Evolutionary conservation across 2,329 filamentous ascomycete species (phyloP).

Genomic region (Rhinocladiella mackenziei): DNA sequence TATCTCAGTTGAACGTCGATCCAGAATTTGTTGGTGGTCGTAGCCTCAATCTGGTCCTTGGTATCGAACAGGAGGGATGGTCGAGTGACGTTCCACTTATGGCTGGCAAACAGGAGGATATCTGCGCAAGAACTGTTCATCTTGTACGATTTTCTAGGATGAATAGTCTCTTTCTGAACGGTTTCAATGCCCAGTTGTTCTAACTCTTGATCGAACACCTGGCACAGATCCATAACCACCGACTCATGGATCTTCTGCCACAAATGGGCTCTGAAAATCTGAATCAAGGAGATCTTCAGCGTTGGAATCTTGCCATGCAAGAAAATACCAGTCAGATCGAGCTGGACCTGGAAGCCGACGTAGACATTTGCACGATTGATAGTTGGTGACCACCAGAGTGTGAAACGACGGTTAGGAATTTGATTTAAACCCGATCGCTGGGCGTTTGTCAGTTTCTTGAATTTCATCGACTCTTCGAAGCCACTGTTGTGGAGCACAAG

Average conservation of each 20-base stretch:
- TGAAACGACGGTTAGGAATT: slow-evolving; percentile 97
- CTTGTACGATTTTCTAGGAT: slow-evolving; percentile 99
- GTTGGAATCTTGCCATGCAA: slow-evolving; percentile 98
- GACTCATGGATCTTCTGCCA: slow-evolving; percentile 99
- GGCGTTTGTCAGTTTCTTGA: slow-evolving; percentile 97
- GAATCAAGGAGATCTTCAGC: slow-evolving; percentile 93
- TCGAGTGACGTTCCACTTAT: slow-evolving; percentile 97
- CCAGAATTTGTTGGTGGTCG: slow-evolving; percentile 99
- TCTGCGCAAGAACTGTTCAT: slow-evolving; percentile 99
- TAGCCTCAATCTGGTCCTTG: slow-evolving; percentile 89
- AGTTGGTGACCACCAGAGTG: slow-evolving; percentile 78
- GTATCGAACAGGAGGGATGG: slow-evolving; percentile 93
- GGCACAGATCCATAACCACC: slow-evolving; percentile 97
- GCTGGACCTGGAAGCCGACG: slow-evolving; percentile 97
- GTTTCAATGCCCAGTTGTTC: slow-evolving; percentile 95
- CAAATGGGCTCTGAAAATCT: slow-evolving; percentile 98
- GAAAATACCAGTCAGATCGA: slow-evolving; percentile 97
- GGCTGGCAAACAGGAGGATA: slow-evolving; percentile 91
- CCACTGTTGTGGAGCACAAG: slow-evolving; percentile 44
- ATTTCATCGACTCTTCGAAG: slow-evolving; percentile 73
- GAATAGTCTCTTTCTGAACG: slow-evolving; percentile 98
- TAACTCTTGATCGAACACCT: slow-evolving; percentile 95
- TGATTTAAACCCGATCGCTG: slow-evolving; percentile 96
- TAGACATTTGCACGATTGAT: slow-evolving; percentile 62
- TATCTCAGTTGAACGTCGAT: slow-evolving; percentile 94